Conservation (phyloP, 257 asterid species). For the Scutellaria baicalensis region DNA sequence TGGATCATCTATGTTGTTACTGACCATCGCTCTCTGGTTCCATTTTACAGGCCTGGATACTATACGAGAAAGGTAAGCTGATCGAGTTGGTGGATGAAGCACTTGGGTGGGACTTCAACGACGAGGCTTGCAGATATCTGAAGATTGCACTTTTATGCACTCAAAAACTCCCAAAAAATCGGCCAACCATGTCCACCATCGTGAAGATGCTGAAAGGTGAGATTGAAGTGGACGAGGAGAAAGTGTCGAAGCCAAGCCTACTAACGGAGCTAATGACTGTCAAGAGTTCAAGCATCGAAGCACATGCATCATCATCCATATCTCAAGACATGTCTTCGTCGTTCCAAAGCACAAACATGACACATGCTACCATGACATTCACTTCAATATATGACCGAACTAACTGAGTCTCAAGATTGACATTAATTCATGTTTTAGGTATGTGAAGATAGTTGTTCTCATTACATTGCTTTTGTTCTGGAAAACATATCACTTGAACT, state of each 20-base stretch:
- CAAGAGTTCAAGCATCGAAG: conserved; percentile 17
- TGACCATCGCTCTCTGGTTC: too few relatives aligned
- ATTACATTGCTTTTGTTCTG: too few relatives aligned
- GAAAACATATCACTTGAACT: too few relatives aligned
- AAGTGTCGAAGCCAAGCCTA: conserved; percentile 49
- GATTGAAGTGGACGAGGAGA: conserved; percentile 26
- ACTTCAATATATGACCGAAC: conserved; percentile 51
- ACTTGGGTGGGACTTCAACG: conserved; percentile 27
- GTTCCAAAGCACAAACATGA: conserved; percentile 20
- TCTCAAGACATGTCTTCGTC: conserved; percentile 34
- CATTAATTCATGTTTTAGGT: neutral
- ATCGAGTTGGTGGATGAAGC: conserved; percentile 43
- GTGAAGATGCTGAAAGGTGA: conserved; percentile 60
- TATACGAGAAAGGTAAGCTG: conserved; percentile 44
- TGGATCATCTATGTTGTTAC: neutral
- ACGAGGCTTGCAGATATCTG: conserved; percentile 53
- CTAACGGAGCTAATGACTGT: conserved; percentile 29
- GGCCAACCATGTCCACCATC: conserved; percentile 64
- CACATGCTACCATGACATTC: conserved; percentile 57
- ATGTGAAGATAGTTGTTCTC: too few relatives aligned
- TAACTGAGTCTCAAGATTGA: conserved; percentile 15
- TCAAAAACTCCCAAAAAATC: conserved; percentile 49
- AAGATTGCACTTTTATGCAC: conserved; percentile 64
- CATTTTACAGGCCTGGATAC: conserved; percentile 54
- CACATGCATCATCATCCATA: conserved; percentile 15